Evolutionary conservation across 148 eudicot genomes (phyloP).

Genomic region (Linanthus parryae): DNA sequence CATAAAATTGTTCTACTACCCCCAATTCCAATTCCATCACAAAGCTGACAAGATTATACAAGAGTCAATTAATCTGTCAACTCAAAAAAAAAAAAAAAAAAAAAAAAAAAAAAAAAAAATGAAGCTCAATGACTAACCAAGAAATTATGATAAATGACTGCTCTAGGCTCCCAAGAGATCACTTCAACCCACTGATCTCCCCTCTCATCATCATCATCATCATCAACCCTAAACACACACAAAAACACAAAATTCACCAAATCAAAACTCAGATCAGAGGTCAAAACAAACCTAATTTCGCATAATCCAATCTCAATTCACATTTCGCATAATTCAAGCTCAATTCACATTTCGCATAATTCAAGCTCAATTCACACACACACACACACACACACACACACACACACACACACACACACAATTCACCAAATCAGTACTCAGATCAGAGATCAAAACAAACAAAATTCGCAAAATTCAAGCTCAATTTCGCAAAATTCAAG

Average conservation of each 20-base stretch:
- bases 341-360: too few relatives aligned
- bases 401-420: too few relatives aligned
- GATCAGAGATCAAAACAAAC: neutral
- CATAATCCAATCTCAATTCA: too few relatives aligned
- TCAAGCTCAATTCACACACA: too few relatives aligned
- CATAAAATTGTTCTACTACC: too few relatives aligned
- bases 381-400: too few relatives aligned
- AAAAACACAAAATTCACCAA: slow-evolving; percentile 8
- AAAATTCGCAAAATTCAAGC: neutral
- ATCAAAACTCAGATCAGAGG: neutral
- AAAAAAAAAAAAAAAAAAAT: neutral
- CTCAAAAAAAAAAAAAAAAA: too few relatives aligned
- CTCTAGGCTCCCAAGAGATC: slow-evolving; percentile 93
- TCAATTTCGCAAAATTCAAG: too few relatives aligned
- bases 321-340: too few relatives aligned
- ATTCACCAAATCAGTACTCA: neutral
- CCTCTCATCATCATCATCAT: slow-evolving; percentile 30
- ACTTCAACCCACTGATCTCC: slow-evolving; percentile 77
- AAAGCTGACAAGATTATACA: too few relatives aligned
- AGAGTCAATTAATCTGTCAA: neutral
- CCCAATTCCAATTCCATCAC: too few relatives aligned
- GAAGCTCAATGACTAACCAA: slow-evolving; percentile 44
- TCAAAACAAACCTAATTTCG: neutral
- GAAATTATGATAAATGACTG: slow-evolving; percentile 71
- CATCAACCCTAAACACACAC: slow-evolving; percentile 20